These are phyloP conservation scores for Lactarius evosmus DNA, from an alignment of 768 basidiomycete species.

Conservation along the genomic window DNA sequence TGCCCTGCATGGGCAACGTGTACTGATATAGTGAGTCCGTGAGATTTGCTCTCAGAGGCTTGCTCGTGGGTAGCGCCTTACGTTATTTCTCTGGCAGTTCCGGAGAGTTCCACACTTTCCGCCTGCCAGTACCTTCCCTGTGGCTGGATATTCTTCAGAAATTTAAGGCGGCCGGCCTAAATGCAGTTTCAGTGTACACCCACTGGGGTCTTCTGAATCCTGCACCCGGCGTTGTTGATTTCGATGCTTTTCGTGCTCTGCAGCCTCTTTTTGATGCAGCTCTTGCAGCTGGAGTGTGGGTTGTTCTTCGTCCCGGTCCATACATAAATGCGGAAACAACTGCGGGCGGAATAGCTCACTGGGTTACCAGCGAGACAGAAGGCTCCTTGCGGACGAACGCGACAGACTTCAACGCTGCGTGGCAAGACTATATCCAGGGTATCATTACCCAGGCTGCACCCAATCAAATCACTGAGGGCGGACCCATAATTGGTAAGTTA, in stretches of 20 bases:
- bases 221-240: conserved; percentile 68
- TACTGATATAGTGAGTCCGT: conserved; percentile 4
- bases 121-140: conserved; percentile 71
- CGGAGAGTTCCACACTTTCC: conserved; percentile 83
- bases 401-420: conserved; percentile 64
- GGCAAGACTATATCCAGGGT: conserved; percentile 67
- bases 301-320: conserved; percentile 74
- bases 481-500: conserved; percentile 66
- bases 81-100: conserved; percentile 44
- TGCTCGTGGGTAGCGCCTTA: background rate
- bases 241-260: conserved; percentile 64
- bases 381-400: conserved; percentile 72
- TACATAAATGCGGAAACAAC: conserved; percentile 81
- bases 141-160: conserved; percentile 85
- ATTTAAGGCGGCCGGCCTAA: conserved; percentile 76
- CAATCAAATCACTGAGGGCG: conserved; percentile 68
- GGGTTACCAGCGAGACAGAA: conserved; percentile 66
- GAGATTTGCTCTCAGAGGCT: background rate
- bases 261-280: conserved; percentile 74
- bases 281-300: conserved; percentile 68
- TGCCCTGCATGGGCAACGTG: conserved; percentile 24
- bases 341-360: conserved; percentile 68
- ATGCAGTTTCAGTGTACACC: conserved; percentile 71
- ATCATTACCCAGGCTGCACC: conserved; percentile 58
- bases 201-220: conserved; percentile 82